These are phyloP conservation scores for Sonneratia alba DNA, from an alignment of 345 rosid genomes.

Conservation along the genomic window DNA sequence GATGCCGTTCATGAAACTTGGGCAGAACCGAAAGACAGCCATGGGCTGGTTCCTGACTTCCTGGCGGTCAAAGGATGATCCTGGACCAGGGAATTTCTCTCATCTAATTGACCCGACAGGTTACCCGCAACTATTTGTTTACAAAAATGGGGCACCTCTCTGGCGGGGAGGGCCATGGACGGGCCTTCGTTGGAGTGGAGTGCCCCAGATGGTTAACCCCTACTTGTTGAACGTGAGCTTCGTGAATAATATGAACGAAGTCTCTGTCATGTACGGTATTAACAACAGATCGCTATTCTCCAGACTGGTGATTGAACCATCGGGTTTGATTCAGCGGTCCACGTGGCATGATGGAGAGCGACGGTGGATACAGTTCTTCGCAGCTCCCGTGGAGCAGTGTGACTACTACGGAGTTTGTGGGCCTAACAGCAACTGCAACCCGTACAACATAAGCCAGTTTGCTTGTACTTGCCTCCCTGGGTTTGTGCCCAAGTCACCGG, in stretches of 20 bases:
- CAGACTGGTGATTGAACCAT: constrained; percentile 41
- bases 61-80: constrained; percentile 32
- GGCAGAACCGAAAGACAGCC: constrained; percentile 18
- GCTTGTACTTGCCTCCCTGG: constrained; percentile 60
- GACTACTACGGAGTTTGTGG: constrained; percentile 57
- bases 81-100: constrained; percentile 23
- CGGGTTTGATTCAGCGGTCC: constrained; percentile 31
- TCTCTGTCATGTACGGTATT: constrained; percentile 17
- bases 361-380: constrained; percentile 38
- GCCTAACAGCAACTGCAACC: constrained; percentile 17
- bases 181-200: constrained; percentile 33
- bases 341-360: constrained; percentile 35
- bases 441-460: constrained; percentile 15
- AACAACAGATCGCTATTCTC: constrained; percentile 23
- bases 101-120: constrained; percentile 21
- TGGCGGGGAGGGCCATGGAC: constrained; percentile 40
- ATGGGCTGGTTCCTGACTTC: constrained; percentile 21
- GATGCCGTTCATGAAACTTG: constrained; percentile 40
- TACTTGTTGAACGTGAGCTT: constrained; percentile 15
- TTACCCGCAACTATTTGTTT: constrained; percentile 24
- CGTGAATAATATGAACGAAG: constrained; percentile 19
- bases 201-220: constrained; percentile 25
- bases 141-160: constrained; percentile 9
- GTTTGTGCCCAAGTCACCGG: constrained; percentile 38
- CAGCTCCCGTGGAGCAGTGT: constrained; percentile 51